Percentiles rank a stretch among this genome's conserved stretches.
Evolutionary conservation across 2,329 filamentous ascomycete genomes (phyloP).

Genomic region (Xylaria sp.): DNA sequence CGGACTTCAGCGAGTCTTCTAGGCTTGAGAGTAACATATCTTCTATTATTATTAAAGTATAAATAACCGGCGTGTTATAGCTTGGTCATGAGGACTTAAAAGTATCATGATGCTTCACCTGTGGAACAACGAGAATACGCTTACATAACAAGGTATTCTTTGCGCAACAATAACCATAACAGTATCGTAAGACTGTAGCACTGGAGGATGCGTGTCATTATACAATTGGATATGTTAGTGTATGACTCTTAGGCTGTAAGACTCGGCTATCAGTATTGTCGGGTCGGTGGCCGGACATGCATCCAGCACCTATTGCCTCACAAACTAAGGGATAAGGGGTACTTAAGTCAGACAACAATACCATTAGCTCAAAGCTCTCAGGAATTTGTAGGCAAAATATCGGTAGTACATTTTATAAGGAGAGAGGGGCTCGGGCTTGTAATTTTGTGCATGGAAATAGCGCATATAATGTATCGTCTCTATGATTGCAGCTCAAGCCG

Average conservation of each 20-base stretch:
- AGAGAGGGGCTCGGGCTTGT: background rate
- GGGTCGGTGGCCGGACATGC: background rate
- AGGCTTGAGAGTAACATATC: background rate
- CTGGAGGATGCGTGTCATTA: background rate
- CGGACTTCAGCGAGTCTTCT: no score
- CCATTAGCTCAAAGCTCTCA: background rate
- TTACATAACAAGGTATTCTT: no score
- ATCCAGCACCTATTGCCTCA: background rate
- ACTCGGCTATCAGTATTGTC: background rate
- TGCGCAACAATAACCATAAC: background rate
- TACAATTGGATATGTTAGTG: background rate
- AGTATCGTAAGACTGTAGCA: no score
- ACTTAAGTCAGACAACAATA: no score
- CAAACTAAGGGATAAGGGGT: background rate
- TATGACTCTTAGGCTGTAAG: background rate
- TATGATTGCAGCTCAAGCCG: background rate
- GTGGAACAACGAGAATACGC: no score
- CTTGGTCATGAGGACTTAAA: background rate
- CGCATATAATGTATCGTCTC: background rate
- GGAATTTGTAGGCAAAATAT: background rate
- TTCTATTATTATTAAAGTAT: background rate
- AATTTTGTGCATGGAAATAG: background rate
- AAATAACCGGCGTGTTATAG: background rate
- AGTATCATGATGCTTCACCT: background rate
- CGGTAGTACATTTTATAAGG: background rate